A percentile compares a stretch with the other conserved stretches of the same genome.
Conservation (phyloP, 2,329 filamentous ascomycete genomes). For the Ophiocordyceps robertsii region DNA sequence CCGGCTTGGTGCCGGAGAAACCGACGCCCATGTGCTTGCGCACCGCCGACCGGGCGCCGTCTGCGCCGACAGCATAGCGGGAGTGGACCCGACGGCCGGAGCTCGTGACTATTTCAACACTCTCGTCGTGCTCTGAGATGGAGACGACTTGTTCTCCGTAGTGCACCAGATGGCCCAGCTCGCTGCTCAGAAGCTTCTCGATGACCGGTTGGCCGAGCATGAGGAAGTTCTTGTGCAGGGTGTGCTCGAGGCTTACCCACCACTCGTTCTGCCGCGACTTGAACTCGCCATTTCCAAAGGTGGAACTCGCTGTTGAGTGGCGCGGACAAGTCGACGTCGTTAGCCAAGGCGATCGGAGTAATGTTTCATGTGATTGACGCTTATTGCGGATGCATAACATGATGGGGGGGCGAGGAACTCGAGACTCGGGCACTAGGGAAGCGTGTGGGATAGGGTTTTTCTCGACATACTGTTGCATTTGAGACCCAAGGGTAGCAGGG, state of each 20-base stretch:
- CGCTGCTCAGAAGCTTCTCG: slow-evolving; percentile 22
- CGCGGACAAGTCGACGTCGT: not conserved
- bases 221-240: slow-evolving; percentile 32
- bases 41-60: slow-evolving; percentile 36
- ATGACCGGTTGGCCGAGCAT: slow-evolving; percentile 36
- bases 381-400: too few species aligned
- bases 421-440: not conserved
- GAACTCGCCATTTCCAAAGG: slow-evolving; percentile 30
- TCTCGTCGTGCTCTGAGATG: slow-evolving; percentile 44
- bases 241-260: slow-evolving; percentile 31
- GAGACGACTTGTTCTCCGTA: slow-evolving; percentile 23
- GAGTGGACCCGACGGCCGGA: slow-evolving; percentile 18
- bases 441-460: too few species aligned
- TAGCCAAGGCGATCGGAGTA: too few species aligned
- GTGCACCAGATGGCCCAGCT: slow-evolving; percentile 18
- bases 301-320: slow-evolving; percentile 26
- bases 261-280: slow-evolving; percentile 32
- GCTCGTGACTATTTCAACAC: slow-evolving; percentile 22
- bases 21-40: slow-evolving; percentile 23
- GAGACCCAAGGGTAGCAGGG: slow-evolving; percentile 26
- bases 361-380: too few species aligned
- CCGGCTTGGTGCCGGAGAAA: slow-evolving; percentile 32
- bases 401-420: not conserved
- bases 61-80: slow-evolving; percentile 35
- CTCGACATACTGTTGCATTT: slow-evolving; percentile 32